Evolutionary conservation across 164 flowering plant species (phyloP), one percentile per base, ranked within the genome.

Genomic region (Hamamelis virginiana): DNA sequence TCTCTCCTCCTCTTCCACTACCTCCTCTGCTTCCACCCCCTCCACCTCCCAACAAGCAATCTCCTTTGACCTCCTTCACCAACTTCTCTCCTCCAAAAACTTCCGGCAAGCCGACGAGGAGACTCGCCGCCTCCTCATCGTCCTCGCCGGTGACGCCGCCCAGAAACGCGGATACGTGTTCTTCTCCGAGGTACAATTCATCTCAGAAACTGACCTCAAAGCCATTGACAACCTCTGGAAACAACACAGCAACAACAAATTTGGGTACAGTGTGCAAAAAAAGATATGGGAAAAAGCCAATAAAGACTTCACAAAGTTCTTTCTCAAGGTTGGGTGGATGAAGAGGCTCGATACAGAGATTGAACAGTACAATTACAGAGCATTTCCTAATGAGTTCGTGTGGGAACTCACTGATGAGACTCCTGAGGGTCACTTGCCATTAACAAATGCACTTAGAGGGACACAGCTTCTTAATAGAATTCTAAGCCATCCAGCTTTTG

Each of bases 131-230:
- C 91, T 95, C 12, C 79, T 95, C 70, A 91, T 95, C 38, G 83
- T 57, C 33, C 87, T 95, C 0, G 94, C 96, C 10, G 98, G 98
- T 9, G 97, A 92, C 23, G 75, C 81, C 0, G 96, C 97, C 16
- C 45, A 63, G 18, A 87, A 88, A 64, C 82, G 98, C 0, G 97
- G 97, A 26, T 95, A 95, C 68, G 93, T 95, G 46, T 95, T 91
- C 90, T 95, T 92, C 89, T 92, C 98, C 21, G 98, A 92, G 77
- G 92, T 82, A 18, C 83, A 95, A 63, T 92, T 91, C 89, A 91
- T 95, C 56, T 28, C 88, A 0, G 83, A 70, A 0, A 33, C 77
- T 0, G 92, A 87, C 65, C 88, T 95, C 45, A 72, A 73, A 43
- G 74, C 86, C 75, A 88, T 92, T 0, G 97, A 95, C 74, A 72